Percentiles rank a stretch among this genome's conserved stretches.
Evolutionary conservation across 805 yeast species (phyloP).

Genomic region (Cyberlindnera mycetangii): DNA sequence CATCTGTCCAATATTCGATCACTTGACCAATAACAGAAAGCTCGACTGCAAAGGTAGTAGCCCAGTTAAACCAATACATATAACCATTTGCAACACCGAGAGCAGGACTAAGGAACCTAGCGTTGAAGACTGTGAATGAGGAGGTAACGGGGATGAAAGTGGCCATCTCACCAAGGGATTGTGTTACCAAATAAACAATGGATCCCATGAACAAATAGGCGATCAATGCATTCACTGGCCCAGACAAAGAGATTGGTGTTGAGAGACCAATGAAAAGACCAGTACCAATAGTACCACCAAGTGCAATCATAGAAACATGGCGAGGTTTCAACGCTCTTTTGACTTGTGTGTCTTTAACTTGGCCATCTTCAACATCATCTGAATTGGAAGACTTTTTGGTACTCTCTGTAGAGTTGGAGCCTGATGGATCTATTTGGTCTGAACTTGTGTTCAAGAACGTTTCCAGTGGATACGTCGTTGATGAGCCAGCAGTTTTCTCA

Average conservation of each 20-base stretch:
- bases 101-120: conserved; percentile 64
- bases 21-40: conserved; percentile 70
- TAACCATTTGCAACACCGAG: conserved; percentile 73
- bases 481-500: conserved; percentile 1
- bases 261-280: conserved; percentile 70
- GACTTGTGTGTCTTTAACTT: conserved; percentile 39
- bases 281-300: conserved; percentile 80
- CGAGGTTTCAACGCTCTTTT: conserved; percentile 62
- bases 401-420: conserved; percentile 2
- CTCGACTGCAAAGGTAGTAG: conserved; percentile 73
- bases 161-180: conserved; percentile 79
- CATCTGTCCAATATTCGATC: conserved; percentile 59
- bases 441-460: not conserved
- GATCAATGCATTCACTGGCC: conserved; percentile 67
- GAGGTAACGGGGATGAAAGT: conserved; percentile 68
- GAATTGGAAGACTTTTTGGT: conserved; percentile 5
- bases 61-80: conserved; percentile 78
- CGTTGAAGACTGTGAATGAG: conserved; percentile 66
- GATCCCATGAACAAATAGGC: conserved; percentile 66
- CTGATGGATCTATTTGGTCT: not conserved
- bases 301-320: conserved; percentile 72
- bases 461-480: not conserved
- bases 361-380: conserved; percentile 15
- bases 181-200: conserved; percentile 62
- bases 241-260: conserved; percentile 51